Evolutionary conservation across 208 protist genomes (phyloP).

Genomic region (Acanthamoeba lenticulata): DNA sequence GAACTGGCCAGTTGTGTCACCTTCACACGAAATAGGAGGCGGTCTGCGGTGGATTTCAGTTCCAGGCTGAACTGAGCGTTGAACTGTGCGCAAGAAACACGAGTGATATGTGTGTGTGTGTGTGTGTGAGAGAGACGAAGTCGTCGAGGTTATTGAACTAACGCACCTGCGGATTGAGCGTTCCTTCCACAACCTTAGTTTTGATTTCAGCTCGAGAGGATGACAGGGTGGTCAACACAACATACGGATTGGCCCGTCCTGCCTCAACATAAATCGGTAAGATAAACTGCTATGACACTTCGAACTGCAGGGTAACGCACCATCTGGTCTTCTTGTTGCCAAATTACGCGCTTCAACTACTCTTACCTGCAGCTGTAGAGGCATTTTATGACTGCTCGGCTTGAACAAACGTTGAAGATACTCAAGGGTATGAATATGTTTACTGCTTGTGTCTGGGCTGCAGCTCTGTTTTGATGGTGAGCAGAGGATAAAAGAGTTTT

Average conservation of each 20-base stretch:
- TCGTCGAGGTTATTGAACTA: neutral
- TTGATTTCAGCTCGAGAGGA: neutral
- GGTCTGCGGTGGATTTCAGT: neutral
- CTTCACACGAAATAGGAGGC: constrained; percentile 28
- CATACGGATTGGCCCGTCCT: constrained; percentile 31
- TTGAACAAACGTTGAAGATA: too few relatives aligned
- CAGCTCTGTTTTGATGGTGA: too few relatives aligned
- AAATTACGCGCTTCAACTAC: neutral
- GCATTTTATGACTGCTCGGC: too few relatives aligned
- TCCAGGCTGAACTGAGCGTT: constrained; percentile 1
- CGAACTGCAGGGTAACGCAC: neutral
- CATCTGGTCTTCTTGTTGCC: neutral
- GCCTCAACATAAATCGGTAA: too few relatives aligned
- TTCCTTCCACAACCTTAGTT: constrained; percentile 23
- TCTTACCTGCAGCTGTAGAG: constrained; percentile 28
- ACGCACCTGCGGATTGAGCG: neutral
- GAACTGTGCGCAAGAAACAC: neutral
- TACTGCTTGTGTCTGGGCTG: too few relatives aligned
- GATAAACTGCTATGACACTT: too few relatives aligned
- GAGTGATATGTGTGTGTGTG: neutral
- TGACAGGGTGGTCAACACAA: constrained; percentile 17
- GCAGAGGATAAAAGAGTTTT: too few relatives aligned
- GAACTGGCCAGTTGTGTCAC: too few relatives aligned
- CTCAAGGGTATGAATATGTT: too few relatives aligned
- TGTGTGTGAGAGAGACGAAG: too few relatives aligned